Evolutionary conservation across 2,329 filamentous ascomycete genomes (phyloP).

Genomic region (Lizonia empirigonia): DNA sequence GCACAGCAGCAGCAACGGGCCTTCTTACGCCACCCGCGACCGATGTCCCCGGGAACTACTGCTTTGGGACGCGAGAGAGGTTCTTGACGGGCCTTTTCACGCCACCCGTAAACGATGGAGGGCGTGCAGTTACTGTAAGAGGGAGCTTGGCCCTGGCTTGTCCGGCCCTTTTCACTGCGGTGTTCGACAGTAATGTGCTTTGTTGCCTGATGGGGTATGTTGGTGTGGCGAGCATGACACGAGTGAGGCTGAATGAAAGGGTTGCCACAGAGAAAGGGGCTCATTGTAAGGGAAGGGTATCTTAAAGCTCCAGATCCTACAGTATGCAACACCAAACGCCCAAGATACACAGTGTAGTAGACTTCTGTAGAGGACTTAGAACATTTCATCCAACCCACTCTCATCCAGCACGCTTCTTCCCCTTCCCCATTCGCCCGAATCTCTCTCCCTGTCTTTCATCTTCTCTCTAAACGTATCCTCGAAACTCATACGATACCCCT

Average conservation of each 20-base stretch:
- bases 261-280: too few species aligned
- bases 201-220: not conserved
- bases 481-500: slow-evolving; percentile 33
- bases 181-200: not conserved
- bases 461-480: slow-evolving; percentile 52
- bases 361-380: too few species aligned
- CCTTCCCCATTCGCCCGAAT: not conserved
- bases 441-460: slow-evolving; percentile 1
- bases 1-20: too few species aligned
- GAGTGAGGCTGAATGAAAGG: too few species aligned
- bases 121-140: not conserved
- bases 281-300: not conserved
- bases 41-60: too few species aligned
- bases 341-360: too few species aligned
- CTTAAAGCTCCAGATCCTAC: not conserved
- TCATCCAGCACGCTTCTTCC: slow-evolving; percentile 35
- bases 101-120: too few species aligned
- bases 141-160: not conserved
- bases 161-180: slow-evolving; percentile 6
- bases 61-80: too few species aligned
- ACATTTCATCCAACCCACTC: slow-evolving; percentile 46
- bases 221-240: not conserved
- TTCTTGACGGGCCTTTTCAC: too few species aligned
- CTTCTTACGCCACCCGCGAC: slow-evolving; percentile 19
- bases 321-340: slow-evolving; percentile 7